A percentile compares a stretch with the other conserved stretches of the same genome.
These are phyloP conservation scores for Starmerella roubikii DNA, from an alignment of 805 yeast genomes.

Conservation along the genomic window DNA sequence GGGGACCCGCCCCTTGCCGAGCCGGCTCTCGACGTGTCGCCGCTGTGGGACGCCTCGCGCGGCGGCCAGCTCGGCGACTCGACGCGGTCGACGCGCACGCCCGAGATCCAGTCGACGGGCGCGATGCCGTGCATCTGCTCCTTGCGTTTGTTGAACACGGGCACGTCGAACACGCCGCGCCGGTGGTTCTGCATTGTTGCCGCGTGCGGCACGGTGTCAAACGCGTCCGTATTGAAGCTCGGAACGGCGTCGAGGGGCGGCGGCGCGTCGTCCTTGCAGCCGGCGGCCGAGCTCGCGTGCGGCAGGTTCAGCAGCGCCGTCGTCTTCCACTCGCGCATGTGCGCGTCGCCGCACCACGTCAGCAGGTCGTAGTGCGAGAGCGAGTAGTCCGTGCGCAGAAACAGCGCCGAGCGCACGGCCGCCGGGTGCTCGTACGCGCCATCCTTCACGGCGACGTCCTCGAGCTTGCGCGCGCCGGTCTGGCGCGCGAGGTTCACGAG, in stretches of 20 bases:
- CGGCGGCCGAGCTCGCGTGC: constrained; percentile 14
- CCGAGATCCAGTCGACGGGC: constrained; percentile 73
- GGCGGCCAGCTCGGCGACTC: too few relatives aligned
- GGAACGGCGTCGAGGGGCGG: constrained; percentile 2
- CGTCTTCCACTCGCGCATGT: constrained; percentile 61
- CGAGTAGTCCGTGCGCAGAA: constrained; percentile 52
- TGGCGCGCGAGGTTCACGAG: constrained; percentile 28
- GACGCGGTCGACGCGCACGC: constrained; percentile 34
- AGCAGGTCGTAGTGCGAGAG: constrained; percentile 73
- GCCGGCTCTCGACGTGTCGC: not conserved
- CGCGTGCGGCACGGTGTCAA: not conserved
- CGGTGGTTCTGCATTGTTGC: not conserved
- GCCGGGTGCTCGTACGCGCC: constrained; percentile 55
- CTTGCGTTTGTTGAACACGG: constrained; percentile 1
- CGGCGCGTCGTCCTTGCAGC: constrained; percentile 15
- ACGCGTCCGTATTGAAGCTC: constrained; percentile 10
- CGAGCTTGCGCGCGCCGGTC: constrained; percentile 27
- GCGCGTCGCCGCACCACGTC: constrained; percentile 87
- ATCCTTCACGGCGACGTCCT: constrained; percentile 20
- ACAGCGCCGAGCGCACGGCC: constrained; percentile 74
- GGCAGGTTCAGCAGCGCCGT: constrained; percentile 8
- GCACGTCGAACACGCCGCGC: constrained; percentile 9
- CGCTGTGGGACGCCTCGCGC: not conserved
- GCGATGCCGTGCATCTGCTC: constrained; percentile 3
- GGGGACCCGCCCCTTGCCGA: not conserved